phyloP scores from a whole-genome alignment of 2,329 filamentous ascomycete species.

The Alternaria arbusti region DNA sequence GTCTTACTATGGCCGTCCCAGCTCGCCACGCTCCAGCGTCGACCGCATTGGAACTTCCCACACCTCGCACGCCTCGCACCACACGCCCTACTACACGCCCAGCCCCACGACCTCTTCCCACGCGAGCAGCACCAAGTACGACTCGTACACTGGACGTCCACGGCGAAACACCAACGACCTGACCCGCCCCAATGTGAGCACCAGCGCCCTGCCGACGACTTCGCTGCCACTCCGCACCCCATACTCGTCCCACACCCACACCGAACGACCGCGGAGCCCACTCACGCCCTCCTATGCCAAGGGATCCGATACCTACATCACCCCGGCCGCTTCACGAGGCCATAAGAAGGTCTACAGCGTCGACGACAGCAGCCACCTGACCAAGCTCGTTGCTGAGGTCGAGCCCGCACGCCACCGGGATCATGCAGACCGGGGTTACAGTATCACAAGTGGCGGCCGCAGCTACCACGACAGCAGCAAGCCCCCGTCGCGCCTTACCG shows the following conservation, averaged over 20 bases:
- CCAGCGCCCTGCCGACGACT: constrained; percentile 30
- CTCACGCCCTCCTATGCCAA: constrained; percentile 43
- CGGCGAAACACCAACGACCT: constrained; percentile 53
- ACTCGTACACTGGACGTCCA: constrained; percentile 54
- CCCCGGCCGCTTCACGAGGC: constrained; percentile 36
- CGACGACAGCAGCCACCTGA: constrained; percentile 51
- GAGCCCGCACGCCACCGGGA: constrained; percentile 43
- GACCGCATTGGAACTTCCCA: constrained; percentile 32
- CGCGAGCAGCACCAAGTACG: constrained; percentile 44
- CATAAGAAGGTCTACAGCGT: constrained; percentile 59
- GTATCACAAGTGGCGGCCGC: constrained; percentile 39
- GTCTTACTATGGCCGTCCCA: constrained; percentile 38
- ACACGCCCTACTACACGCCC: constrained; percentile 32
- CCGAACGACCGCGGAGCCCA: constrained; percentile 51
- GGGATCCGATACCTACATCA: constrained; percentile 48
- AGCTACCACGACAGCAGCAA: constrained; percentile 39
- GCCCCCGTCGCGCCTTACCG: constrained; percentile 34
- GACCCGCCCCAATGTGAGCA: constrained; percentile 45
- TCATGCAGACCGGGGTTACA: constrained; percentile 29
- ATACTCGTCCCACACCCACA: constrained; percentile 27
- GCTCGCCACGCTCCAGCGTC: constrained; percentile 44
- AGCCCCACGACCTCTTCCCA: constrained; percentile 37
- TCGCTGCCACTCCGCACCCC: constrained; percentile 43
- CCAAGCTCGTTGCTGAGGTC: constrained; percentile 46
- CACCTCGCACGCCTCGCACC: constrained; percentile 28